Conservation (phyloP, 2,329 filamentous ascomycete species). For the Calonectria pteridis region DNA sequence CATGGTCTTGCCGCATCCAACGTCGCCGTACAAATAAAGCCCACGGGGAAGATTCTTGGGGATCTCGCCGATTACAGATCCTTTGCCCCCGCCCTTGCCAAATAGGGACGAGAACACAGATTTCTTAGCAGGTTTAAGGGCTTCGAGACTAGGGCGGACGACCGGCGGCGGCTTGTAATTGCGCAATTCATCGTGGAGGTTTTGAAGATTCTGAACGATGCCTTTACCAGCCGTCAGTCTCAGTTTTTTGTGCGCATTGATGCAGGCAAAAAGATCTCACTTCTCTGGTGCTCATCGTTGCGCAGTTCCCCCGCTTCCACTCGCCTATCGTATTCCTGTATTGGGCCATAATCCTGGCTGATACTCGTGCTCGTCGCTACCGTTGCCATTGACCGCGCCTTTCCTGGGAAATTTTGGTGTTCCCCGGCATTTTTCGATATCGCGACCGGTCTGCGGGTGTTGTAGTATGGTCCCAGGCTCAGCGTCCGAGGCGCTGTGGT, state of each 20-base stretch:
- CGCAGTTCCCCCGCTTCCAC: constrained; percentile 80
- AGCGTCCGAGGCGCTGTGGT: constrained; percentile 30
- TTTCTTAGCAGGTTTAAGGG: constrained; percentile 66
- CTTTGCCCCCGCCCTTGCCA: constrained; percentile 57
- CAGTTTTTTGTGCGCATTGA: not conserved
- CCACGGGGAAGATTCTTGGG: constrained; percentile 85
- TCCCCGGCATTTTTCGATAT: constrained; percentile 10
- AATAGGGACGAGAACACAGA: constrained; percentile 74
- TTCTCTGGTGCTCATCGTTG: constrained; percentile 92
- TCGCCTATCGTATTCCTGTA: constrained; percentile 88
- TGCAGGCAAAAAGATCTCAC: constrained; percentile 57
- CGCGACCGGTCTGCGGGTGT: constrained; percentile 10
- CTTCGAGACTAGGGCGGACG: constrained; percentile 81
- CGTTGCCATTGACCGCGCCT: constrained; percentile 46
- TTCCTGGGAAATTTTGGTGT: constrained; percentile 25
- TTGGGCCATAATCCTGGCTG: constrained; percentile 70
- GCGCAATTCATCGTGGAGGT: constrained; percentile 85
- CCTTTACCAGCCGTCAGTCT: constrained; percentile 60
- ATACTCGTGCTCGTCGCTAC: constrained; percentile 34
- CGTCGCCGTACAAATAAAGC: constrained; percentile 95
- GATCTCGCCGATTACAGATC: constrained; percentile 64
- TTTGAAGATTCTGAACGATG: constrained; percentile 90
- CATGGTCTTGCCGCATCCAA: constrained; percentile 99
- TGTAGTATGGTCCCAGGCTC: constrained; percentile 21
- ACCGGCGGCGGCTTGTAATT: constrained; percentile 81